Conservation (phyloP, 1,139 yeast species). For the Hyphopichia pseudoburtonii region DNA sequence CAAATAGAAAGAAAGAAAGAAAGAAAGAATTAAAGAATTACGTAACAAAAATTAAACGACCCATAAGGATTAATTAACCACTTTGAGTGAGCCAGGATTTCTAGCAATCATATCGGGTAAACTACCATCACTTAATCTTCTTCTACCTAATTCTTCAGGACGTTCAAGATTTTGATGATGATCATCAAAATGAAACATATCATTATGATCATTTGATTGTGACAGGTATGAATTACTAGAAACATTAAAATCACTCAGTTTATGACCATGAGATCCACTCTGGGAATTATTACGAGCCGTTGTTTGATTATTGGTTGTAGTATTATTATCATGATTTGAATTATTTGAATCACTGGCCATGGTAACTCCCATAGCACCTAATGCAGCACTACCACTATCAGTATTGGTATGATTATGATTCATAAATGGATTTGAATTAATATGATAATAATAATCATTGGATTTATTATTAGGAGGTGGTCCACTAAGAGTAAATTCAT, state of each 20-base stretch:
- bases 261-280: constrained; percentile 5
- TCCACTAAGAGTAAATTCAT: constrained; percentile 37
- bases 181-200: constrained; percentile 20
- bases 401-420: constrained; percentile 6
- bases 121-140: constrained; percentile 68
- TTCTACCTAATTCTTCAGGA: constrained; percentile 40
- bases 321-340: background rate
- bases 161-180: constrained; percentile 10
- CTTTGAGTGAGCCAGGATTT: constrained; percentile 46
- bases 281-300: background rate
- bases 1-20: too few relatives aligned
- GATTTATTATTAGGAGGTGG: constrained; percentile 25
- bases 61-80: constrained; percentile 48
- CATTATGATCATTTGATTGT: constrained; percentile 24
- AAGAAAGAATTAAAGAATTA: too few relatives aligned
- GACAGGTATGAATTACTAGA: constrained; percentile 24
- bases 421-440: constrained; percentile 25
- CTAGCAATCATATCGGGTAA: constrained; percentile 62
- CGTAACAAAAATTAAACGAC: too few relatives aligned
- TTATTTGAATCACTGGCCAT: constrained; percentile 3
- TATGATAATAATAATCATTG: constrained; percentile 13
- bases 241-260: constrained; percentile 9
- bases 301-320: constrained; percentile 6
- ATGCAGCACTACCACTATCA: constrained; percentile 10
- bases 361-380: constrained; percentile 11